These are phyloP conservation scores for Talaromyces stipitatus DNA, from an alignment of 495 filamentous ascomycete genomes.

Conservation along the genomic window DNA sequence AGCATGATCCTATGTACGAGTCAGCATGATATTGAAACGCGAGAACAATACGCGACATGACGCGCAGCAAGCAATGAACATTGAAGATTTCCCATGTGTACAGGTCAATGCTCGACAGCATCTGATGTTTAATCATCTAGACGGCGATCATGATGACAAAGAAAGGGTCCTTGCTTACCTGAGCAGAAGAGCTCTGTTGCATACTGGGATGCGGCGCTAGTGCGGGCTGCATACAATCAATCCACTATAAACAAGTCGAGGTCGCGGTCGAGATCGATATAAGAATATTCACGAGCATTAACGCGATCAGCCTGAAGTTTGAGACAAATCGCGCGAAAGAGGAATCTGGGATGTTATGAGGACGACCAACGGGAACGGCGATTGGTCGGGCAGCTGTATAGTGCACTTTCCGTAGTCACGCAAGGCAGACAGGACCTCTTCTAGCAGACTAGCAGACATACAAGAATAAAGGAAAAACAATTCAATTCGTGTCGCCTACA, in stretches of 20 bases:
- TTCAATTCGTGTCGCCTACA: too few relatives aligned
- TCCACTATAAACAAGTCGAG: conserved; percentile 3
- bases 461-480: too few relatives aligned
- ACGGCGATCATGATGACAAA: conserved; percentile 32
- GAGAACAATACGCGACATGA: background rate
- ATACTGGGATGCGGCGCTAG: conserved; percentile 50
- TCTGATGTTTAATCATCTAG: too few relatives aligned
- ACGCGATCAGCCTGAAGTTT: too few relatives aligned
- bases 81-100: background rate
- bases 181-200: conserved; percentile 44
- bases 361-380: background rate
- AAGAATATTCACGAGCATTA: too few relatives aligned
- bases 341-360: background rate
- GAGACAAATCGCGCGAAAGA: too few relatives aligned
- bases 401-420: too few relatives aligned
- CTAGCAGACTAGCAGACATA: too few relatives aligned
- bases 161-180: conserved; percentile 42
- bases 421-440: too few relatives aligned
- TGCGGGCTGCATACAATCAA: conserved; percentile 42
- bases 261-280: too few relatives aligned
- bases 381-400: too few relatives aligned
- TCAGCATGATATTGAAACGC: background rate
- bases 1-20: conserved; percentile 35
- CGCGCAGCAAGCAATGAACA: background rate
- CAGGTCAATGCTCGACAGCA: too few relatives aligned